Conservation (phyloP, 2,329 filamentous ascomycete genomes). For the Lachnellula arida region DNA sequence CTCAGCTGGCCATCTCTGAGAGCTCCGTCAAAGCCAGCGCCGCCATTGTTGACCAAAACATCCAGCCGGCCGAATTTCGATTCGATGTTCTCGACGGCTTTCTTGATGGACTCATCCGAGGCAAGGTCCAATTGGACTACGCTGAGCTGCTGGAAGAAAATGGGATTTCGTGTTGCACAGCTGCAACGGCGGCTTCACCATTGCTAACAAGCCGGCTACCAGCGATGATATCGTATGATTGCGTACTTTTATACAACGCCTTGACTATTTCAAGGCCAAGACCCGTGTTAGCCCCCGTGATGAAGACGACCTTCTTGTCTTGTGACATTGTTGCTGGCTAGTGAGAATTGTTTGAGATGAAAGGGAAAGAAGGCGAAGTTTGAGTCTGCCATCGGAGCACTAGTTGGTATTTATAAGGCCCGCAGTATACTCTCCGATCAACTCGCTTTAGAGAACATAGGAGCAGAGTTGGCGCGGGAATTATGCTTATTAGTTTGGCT, state of each 20-base stretch:
- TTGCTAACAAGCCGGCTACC: constrained; percentile 38
- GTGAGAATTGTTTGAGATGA: constrained; percentile 17
- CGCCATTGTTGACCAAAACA: constrained; percentile 35
- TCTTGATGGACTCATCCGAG: constrained; percentile 32
- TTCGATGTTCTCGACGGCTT: constrained; percentile 28
- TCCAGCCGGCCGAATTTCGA: constrained; percentile 31
- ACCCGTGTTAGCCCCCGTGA: constrained; percentile 41
- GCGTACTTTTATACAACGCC: constrained; percentile 12
- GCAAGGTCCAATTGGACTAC: constrained; percentile 31
- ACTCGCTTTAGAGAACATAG: constrained; percentile 15
- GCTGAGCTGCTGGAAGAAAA: constrained; percentile 14
- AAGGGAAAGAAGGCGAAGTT: constrained; percentile 14
- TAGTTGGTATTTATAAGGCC: constrained; percentile 16
- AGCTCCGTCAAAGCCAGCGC: constrained; percentile 12
- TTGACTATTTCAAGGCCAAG: constrained; percentile 37
- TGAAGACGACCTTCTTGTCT: constrained; percentile 25
- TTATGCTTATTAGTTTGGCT: constrained; percentile 15
- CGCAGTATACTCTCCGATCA: constrained; percentile 12
- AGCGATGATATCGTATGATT: constrained; percentile 36
- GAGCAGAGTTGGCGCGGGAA: constrained; percentile 13
- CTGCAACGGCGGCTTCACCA: constrained; percentile 36
- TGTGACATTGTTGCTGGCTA: constrained; percentile 14
- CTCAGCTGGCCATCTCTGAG: constrained; percentile 5
- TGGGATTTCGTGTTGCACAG: constrained; percentile 16
- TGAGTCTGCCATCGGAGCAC: constrained; percentile 14